Base-by-base conservation (phyloP, 2,329 filamentous ascomycete species). In the Calonectria hawksworthii region DNA sequence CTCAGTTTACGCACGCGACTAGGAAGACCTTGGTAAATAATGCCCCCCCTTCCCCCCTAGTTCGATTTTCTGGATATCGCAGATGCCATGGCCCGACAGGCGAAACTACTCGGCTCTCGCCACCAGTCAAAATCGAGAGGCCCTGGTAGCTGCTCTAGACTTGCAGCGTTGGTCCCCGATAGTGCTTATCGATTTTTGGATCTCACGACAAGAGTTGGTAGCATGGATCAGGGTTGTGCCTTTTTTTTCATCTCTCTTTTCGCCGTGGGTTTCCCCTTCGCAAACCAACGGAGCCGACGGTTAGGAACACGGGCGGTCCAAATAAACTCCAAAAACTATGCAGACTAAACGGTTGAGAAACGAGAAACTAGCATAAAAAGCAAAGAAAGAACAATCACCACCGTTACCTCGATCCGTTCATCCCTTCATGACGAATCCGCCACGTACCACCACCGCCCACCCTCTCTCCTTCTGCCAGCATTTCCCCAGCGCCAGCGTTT, bases 181-280 rank as follows among this genome's bases (percentile, higher is more conserved):
- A 68, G 65, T 41, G 65, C 65, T 68, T 68, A 68, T 68, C 52
- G 56, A 63, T 68, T 56, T 68, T 32, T 52, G 64, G 64, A 63
- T 63, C 56, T 66, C 26, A 26, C 65, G 65, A 68, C 52, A 54
- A 50, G 50, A 63, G 56, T 38, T 63, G 23, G 34, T 11, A 54
- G 65, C 65, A 52, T 44, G 32, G 56, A 41, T 36, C 56, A 28
- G 56, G 56, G 36, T 63, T 41, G 34, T 41, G n/a, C 38, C 21
- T 21, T 63, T 63, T 63, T 26, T 34, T 21, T 38, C 10, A n/a
- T 13, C n/a, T 36, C 32, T n/a, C 34, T 18, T 21, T 56, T 23
- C 44, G 8, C 44, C 21, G 13, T 23, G 4, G 13, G 34, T 47
- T 47, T 18, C 44, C 44, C n/a, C 44, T 13, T 47, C n/a, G 9